phyloP scores from a whole-genome alignment of 1,139 yeast genomes.

The Kodamaea ohmeri region DNA sequence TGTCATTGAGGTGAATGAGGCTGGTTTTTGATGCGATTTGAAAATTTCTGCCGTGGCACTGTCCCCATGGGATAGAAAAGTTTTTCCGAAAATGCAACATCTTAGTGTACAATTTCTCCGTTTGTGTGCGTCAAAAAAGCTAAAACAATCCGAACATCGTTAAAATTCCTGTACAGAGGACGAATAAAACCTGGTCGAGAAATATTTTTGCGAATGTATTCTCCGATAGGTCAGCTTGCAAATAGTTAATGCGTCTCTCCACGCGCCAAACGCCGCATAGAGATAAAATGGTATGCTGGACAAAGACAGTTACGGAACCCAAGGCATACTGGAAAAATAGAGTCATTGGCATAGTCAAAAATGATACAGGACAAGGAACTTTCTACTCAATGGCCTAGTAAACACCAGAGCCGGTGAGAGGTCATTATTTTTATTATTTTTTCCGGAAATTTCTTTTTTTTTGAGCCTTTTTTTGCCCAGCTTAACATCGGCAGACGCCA shows the following conservation, averaged over 20 bases:
- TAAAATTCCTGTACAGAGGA: constrained; percentile 1
- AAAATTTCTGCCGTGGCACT: background rate
- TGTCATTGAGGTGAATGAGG: too few species aligned
- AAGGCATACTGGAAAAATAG: too few species aligned
- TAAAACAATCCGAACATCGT: background rate
- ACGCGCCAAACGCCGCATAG: background rate
- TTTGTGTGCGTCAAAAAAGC: background rate
- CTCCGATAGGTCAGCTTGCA: constrained; percentile 1
- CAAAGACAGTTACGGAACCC: too few species aligned
- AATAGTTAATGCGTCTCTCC: background rate
- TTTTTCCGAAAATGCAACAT: background rate
- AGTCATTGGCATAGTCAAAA: too few species aligned
- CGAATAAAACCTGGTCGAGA: background rate
- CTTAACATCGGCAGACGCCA: constrained; percentile 1
- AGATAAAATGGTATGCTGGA: background rate
- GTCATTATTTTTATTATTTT: background rate
- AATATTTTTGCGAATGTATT: background rate
- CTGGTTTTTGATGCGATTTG: too few species aligned
- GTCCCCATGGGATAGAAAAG: constrained; percentile 4
- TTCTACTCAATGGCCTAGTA: background rate
- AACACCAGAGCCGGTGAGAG: background rate
- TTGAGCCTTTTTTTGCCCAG: background rate
- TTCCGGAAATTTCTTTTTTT: background rate
- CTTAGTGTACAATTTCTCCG: constrained; percentile 1
- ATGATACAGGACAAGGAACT: background rate